phyloP scores from a whole-genome alignment of 768 basidiomycete genomes.

The Hemileccinum impolitum region DNA sequence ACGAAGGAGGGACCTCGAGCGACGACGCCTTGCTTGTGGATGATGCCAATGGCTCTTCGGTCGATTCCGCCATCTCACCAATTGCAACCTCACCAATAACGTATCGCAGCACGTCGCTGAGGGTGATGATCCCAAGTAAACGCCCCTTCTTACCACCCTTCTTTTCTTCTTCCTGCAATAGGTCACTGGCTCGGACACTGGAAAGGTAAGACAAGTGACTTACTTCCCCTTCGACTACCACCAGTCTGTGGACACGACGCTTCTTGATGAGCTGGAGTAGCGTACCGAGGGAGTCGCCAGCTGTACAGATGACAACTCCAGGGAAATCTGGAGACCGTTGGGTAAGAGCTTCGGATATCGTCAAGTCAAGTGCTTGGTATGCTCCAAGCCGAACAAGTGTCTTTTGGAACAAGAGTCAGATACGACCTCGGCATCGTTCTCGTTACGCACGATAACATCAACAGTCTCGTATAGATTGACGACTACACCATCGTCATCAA shows the following conservation, averaged over 20 bases:
- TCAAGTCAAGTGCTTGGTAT: constrained; percentile 94
- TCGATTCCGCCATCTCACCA: constrained; percentile 40
- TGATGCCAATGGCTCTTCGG: constrained; percentile 23
- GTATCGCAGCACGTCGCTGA: constrained; percentile 86
- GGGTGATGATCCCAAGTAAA: constrained; percentile 80
- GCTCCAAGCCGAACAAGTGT: constrained; percentile 92
- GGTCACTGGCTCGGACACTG: not conserved
- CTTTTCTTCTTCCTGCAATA: constrained; percentile 71
- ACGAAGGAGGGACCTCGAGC: constrained; percentile 18
- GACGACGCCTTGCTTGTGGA: constrained; percentile 12
- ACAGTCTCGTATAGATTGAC: constrained; percentile 98
- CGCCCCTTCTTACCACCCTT: constrained; percentile 80
- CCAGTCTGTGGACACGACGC: constrained; percentile 88
- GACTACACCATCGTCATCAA: constrained; percentile 89
- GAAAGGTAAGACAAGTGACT: constrained; percentile 16
- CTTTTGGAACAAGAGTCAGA: constrained; percentile 38
- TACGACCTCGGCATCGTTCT: not conserved
- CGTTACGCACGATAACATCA: constrained; percentile 79
- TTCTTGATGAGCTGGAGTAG: constrained; percentile 90
- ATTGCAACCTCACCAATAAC: constrained; percentile 66
- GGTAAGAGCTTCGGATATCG: constrained; percentile 86
- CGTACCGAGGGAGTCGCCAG: constrained; percentile 86
- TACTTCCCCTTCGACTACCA: constrained; percentile 92
- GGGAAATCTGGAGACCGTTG: constrained; percentile 94
- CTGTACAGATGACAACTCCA: constrained; percentile 94